Evolutionary conservation across 441 rosid species (phyloP).

Genomic region (Populus tomentosa): DNA sequence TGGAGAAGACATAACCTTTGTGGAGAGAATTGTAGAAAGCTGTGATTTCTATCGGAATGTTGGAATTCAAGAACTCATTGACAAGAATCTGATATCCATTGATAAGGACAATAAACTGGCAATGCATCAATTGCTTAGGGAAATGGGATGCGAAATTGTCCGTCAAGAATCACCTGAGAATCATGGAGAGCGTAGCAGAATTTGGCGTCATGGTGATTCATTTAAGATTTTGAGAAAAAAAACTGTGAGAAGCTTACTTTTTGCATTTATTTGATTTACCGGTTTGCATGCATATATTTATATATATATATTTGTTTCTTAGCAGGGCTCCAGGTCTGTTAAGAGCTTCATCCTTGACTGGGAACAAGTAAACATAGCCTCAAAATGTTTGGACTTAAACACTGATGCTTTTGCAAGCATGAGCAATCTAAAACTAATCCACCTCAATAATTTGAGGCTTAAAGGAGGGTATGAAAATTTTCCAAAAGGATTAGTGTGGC

Average conservation of each 20-base stretch:
- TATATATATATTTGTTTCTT: neutral
- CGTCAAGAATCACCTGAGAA: slow-evolving; percentile 20
- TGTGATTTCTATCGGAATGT: slow-evolving; percentile 2
- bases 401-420: slow-evolving; percentile 18
- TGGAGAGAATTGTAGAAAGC: slow-evolving; percentile 6
- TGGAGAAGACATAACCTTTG: slow-evolving; percentile 7
- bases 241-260: neutral
- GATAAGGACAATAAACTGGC: neutral
- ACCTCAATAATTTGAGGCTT: slow-evolving; percentile 1
- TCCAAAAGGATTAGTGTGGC: slow-evolving; percentile 12
- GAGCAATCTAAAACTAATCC: slow-evolving; percentile 20
- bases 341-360: slow-evolving; percentile 13
- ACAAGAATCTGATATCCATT: slow-evolving; percentile 3
- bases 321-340: slow-evolving; percentile 16
- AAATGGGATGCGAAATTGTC: slow-evolving; percentile 12
- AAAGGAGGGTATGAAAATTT: slow-evolving; percentile 5
- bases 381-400: neutral
- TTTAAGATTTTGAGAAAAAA: slow-evolving; percentile 5
- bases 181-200: slow-evolving; percentile 38
- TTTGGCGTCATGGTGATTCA: slow-evolving; percentile 30
- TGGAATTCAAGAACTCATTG: slow-evolving; percentile 15
- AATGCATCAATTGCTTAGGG: slow-evolving; percentile 27
- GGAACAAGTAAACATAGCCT: neutral
- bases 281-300: no score
- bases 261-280: neutral